A percentile compares a stretch with the other conserved stretches of the same genome.
These are phyloP conservation scores for Sarcocystis neurona DNA, from an alignment of 169 alveolate genomes.

Conservation along the genomic window DNA sequence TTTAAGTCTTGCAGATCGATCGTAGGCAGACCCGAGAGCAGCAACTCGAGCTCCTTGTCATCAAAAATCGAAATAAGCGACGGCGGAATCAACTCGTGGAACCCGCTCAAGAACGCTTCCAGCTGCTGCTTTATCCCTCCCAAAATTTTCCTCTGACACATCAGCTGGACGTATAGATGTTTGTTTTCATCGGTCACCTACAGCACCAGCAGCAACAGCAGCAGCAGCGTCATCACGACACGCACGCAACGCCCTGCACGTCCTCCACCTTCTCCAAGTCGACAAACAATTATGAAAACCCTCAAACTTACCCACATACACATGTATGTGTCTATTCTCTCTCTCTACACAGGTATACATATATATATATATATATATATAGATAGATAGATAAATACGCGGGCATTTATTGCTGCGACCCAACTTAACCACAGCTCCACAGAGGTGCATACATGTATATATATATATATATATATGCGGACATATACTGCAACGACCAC, in stretches of 20 bases:
- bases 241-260: not conserved
- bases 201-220: not conserved
- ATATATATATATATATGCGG: not conserved
- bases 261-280: slow-evolving; percentile 17
- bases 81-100: slow-evolving; percentile 96
- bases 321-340: too few species aligned
- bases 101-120: slow-evolving; percentile 96
- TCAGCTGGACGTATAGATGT: slow-evolving; percentile 91
- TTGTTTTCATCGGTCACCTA: slow-evolving; percentile 63
- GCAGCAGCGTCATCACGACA: not conserved
- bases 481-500: not conserved
- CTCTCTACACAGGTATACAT: too few species aligned
- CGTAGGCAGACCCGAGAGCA: slow-evolving; percentile 97
- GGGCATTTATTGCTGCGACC: not conserved
- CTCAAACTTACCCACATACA: too few species aligned
- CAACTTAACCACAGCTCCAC: not conserved
- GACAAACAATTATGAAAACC: too few species aligned
- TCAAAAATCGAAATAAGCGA: slow-evolving; percentile 94
- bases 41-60: slow-evolving; percentile 78
- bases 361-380: too few species aligned
- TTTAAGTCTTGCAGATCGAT: slow-evolving; percentile 95
- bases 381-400: not conserved
- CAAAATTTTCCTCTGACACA: slow-evolving; percentile 94
- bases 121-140: slow-evolving; percentile 92
- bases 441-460: not conserved